These are phyloP conservation scores for Neoscytalidium dimidiatum DNA, from an alignment of 2,329 filamentous ascomycete genomes.

Conservation along the genomic window DNA sequence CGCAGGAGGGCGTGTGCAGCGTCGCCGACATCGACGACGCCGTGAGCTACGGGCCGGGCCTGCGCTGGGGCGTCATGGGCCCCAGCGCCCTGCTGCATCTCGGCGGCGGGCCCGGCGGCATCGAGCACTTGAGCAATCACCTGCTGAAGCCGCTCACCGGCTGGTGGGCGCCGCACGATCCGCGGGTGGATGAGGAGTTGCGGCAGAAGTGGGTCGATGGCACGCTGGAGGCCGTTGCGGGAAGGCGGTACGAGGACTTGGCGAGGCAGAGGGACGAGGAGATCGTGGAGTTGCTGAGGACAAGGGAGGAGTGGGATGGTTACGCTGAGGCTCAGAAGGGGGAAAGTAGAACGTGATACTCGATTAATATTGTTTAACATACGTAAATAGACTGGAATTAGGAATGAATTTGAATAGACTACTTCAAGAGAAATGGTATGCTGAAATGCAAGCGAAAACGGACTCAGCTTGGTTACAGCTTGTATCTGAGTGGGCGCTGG, in stretches of 20 bases:
- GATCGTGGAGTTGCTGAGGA: slow-evolving; percentile 23
- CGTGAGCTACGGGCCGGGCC: slow-evolving; percentile 24
- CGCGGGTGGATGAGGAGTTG: slow-evolving; percentile 23
- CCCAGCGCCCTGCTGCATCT: slow-evolving; percentile 24
- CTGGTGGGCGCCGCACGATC: slow-evolving; percentile 25
- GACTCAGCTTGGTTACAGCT: no score
- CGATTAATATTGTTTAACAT: neutral
- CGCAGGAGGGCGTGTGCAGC: slow-evolving; percentile 23
- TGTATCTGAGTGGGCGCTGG: no score
- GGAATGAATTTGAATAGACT: no score
- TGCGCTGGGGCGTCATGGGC: slow-evolving; percentile 27
- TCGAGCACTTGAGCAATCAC: slow-evolving; percentile 25
- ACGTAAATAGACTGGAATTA: no score
- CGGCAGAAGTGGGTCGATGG: slow-evolving; percentile 26
- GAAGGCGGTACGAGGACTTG: slow-evolving; percentile 22
- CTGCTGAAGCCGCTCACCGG: slow-evolving; percentile 24
- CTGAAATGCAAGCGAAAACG: no score
- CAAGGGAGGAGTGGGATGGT: slow-evolving; percentile 23
- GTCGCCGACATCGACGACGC: slow-evolving; percentile 26
- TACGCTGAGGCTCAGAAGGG: slow-evolving; percentile 20
- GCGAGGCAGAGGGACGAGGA: slow-evolving; percentile 24
- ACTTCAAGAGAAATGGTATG: neutral
- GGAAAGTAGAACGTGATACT: neutral
- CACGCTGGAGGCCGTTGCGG: slow-evolving; percentile 21
- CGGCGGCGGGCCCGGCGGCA: slow-evolving; percentile 24